A percentile compares a stretch with the other conserved stretches of the same genome.
phyloP scores from a whole-genome alignment of 2,329 filamentous ascomycete genomes.

The Apiospora pterosperma region DNA sequence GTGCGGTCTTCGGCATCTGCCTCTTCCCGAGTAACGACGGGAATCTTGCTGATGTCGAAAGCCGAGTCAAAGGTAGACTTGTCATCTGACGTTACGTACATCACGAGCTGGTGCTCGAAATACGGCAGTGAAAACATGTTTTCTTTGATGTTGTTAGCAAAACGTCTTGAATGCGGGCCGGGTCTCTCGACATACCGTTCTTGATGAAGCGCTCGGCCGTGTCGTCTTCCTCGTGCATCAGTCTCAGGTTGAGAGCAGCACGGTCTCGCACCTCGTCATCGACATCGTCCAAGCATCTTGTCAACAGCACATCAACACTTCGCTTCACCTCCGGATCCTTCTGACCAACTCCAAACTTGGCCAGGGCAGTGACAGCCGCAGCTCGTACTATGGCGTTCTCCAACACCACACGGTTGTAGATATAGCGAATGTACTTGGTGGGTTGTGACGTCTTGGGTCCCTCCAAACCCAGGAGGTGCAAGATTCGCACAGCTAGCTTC shows the following conservation, averaged over 20 bases:
- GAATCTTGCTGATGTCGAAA: constrained; percentile 89
- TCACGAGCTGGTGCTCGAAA: constrained; percentile 94
- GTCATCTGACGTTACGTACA: constrained; percentile 93
- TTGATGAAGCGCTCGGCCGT: constrained; percentile 85
- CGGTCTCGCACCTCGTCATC: constrained; percentile 97
- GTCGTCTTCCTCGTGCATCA: constrained; percentile 91
- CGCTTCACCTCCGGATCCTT: constrained; percentile 96
- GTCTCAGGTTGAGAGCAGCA: constrained; percentile 83
- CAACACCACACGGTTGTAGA: constrained; percentile 96
- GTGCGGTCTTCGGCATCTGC: constrained; percentile 93
- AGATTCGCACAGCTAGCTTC: constrained; percentile 90
- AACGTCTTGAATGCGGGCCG: background rate
- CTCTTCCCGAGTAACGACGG: constrained; percentile 92
- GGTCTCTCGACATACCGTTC: constrained; percentile 60
- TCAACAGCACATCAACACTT: constrained; percentile 88
- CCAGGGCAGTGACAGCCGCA: constrained; percentile 89
- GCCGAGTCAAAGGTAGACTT: constrained; percentile 78
- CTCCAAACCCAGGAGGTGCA: constrained; percentile 91
- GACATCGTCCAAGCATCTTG: constrained; percentile 90
- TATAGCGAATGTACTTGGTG: constrained; percentile 98
- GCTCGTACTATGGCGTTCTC: constrained; percentile 96
- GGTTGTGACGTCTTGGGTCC: constrained; percentile 93
- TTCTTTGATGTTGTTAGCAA: constrained; percentile 51
- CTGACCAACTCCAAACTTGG: constrained; percentile 96
- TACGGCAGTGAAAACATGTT: constrained; percentile 92